A percentile compares a stretch with the other conserved stretches of the same genome.
phyloP scores from a whole-genome alignment of 306 rosid species.

The Trichosanthes truncata region DNA sequence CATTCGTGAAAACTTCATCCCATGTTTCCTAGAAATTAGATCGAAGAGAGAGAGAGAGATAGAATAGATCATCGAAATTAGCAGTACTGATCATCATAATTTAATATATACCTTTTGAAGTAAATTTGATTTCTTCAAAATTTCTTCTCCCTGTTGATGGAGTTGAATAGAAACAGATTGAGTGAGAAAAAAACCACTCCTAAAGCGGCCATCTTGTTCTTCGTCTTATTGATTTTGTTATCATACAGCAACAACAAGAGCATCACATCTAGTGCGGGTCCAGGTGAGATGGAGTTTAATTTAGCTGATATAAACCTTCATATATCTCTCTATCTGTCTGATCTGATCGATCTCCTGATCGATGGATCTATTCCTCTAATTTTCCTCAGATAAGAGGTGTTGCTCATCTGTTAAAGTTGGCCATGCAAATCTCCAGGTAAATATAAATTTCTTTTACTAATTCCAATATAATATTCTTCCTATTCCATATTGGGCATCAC shows the following conservation, averaged over 20 bases:
- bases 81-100: not conserved
- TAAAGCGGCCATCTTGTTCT: not conserved
- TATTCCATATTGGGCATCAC: too few relatives aligned
- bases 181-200: not conserved
- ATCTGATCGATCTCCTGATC: too few relatives aligned
- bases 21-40: too few relatives aligned
- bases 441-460: not conserved
- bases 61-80: not conserved
- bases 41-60: too few relatives aligned
- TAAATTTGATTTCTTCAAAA: slow-evolving; percentile 2
- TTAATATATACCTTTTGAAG: not conserved
- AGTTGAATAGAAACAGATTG: slow-evolving; percentile 36
- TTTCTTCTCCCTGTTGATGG: slow-evolving; percentile 38
- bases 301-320: too few relatives aligned
- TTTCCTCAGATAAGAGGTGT: slow-evolving; percentile 35
- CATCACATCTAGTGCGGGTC: not conserved
- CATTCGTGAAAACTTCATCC: too few relatives aligned
- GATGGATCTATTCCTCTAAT: not conserved
- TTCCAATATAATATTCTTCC: too few relatives aligned
- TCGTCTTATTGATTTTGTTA: not conserved
- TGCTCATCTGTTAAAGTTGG: slow-evolving; percentile 26
- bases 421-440: slow-evolving; percentile 42
- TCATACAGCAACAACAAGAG: slow-evolving; percentile 24
- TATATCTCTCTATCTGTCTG: not conserved
- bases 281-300: not conserved